Base-by-base conservation (phyloP, 441 rosid genomes). In the Croton laevigatus region DNA sequence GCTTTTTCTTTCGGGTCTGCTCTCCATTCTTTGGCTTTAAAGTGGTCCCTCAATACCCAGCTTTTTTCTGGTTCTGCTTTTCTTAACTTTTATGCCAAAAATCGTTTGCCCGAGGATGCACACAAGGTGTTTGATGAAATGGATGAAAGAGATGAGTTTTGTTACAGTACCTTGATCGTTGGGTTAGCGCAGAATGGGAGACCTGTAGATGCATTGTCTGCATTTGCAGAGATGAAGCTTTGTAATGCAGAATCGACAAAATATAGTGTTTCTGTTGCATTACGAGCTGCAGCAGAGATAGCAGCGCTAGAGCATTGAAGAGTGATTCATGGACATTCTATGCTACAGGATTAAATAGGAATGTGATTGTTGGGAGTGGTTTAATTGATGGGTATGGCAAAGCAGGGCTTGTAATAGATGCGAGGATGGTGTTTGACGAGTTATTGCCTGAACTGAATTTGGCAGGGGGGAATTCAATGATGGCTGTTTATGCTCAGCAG, bases 1-100 rank as follows among this genome's bases (percentile, higher is more conserved):
- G 59, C 69, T 36, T 44, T 66, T 3, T 51, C 69, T 17, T 49
- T 36, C 19, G 54, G 14, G 14, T 27, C 51, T 8, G 40, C 42
- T 59, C 63, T 59, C 19, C 63, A 59, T n/a, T 59, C 63, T 17
- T 34, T 59, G 63, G 44, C 44, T 59, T 59, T 59, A n/a, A 59
- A 59, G 1, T 44, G 36, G 11, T 59, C 44, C 8, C 63, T 59
- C 44, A 34, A 17, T 34, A 36, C 63, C 22, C 63, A 36, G 37
- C 63, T 44, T 20, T 36, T 59, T 17, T 16, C 45, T 59, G 63
- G 63, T 8, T 59, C 63, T 22, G 59, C 34, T 3, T 54, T 54
- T 34, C 13, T 54, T 20, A 20, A 11, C 10, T 22, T 54, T 22
- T 22, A 22, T 3, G 34, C 59, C 0, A 9, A 55, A 55, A 22